Evolutionary conservation across 2,329 filamentous ascomycete genomes (phyloP).

Genomic region (Aspergillus brasiliensis): DNA sequence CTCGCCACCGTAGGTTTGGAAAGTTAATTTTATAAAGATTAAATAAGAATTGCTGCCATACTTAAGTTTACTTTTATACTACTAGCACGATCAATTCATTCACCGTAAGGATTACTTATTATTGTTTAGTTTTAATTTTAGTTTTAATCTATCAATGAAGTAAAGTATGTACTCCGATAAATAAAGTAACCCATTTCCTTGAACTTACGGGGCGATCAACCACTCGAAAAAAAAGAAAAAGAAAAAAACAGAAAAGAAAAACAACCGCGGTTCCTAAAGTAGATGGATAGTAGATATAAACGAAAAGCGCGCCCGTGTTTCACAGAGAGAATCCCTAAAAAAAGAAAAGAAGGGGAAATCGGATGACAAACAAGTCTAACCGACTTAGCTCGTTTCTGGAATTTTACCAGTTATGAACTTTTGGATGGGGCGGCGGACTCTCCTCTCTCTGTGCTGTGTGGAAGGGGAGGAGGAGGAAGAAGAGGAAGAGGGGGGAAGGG

Average conservation of each 20-base stretch:
- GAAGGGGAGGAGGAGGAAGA: background rate
- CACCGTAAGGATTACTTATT: background rate
- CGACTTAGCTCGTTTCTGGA: constrained; percentile 23
- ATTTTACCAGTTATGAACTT: constrained; percentile 18
- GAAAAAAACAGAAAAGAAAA: too few species aligned
- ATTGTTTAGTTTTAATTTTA: background rate
- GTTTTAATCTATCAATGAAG: background rate
- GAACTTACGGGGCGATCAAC: background rate
- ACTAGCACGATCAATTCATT: background rate
- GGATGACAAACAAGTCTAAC: constrained; percentile 7
- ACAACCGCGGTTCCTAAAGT: background rate
- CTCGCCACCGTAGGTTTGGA: constrained; percentile 5
- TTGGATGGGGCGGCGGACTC: background rate
- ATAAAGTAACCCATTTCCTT: too few species aligned
- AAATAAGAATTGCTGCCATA: background rate
- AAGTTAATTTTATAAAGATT: background rate
- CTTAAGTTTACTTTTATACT: too few species aligned
- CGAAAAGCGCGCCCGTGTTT: background rate
- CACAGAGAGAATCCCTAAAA: constrained; percentile 1
- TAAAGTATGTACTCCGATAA: too few species aligned
- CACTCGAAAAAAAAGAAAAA: too few species aligned
- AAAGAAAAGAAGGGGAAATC: constrained; percentile 3
- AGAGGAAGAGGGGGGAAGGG: background rate
- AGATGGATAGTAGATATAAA: too few species aligned
- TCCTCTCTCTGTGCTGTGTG: too few species aligned